phyloP scores from a whole-genome alignment of 176 grass and related monocot genomes.

The Bonia amplexicaulis region DNA sequence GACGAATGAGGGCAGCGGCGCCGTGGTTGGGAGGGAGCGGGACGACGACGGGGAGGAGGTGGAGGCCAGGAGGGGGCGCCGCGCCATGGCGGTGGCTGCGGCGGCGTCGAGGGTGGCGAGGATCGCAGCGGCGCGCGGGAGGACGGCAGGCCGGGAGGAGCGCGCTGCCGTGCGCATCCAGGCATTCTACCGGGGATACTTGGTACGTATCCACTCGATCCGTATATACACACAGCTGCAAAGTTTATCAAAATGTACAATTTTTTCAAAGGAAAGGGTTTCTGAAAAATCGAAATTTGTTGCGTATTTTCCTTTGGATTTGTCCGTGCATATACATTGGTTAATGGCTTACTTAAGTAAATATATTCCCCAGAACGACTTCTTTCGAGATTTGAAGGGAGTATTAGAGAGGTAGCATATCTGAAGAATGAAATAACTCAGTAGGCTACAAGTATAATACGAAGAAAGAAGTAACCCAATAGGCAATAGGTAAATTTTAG shows the following conservation, averaged over 20 bases:
- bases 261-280: not conserved
- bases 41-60: not conserved
- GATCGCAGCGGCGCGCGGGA: constrained; percentile 23
- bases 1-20: constrained; percentile 44
- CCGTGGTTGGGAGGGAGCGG: not conserved
- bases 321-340: not conserved
- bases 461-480: not conserved
- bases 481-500: not conserved
- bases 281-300: not conserved
- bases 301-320: not conserved
- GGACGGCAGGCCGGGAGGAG: constrained; percentile 39
- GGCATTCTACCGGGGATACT: constrained; percentile 73
- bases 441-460: not conserved
- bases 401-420: no score
- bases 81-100: not conserved
- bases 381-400: no score
- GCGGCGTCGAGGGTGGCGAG: constrained; percentile 26
- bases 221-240: not conserved
- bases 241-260: not conserved
- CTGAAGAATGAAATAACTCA: no score
- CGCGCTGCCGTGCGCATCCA: constrained; percentile 71
- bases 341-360: not conserved
- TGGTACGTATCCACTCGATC: constrained; percentile 35
- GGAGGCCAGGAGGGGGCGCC: not conserved
- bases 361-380: not conserved